Percentiles rank a stretch among this genome's conserved stretches.
These are phyloP conservation scores for Tricholoma flavovirens DNA, from an alignment of 768 basidiomycete genomes.

Conservation along the genomic window DNA sequence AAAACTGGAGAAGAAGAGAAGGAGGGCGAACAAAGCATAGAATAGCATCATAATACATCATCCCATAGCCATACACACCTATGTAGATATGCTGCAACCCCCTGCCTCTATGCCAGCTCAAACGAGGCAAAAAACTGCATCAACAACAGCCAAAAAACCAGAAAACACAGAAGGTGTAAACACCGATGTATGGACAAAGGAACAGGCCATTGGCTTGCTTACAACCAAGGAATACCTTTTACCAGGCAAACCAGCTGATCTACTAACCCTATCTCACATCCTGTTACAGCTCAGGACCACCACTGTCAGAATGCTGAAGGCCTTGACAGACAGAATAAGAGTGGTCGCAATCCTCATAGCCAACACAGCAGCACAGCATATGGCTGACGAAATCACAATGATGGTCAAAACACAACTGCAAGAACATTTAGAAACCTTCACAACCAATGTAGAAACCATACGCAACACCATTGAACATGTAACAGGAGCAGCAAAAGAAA, in stretches of 20 bases:
- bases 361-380: background rate
- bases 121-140: background rate
- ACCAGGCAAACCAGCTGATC: too few relatives aligned
- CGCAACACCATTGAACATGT: too few relatives aligned
- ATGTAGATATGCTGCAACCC: background rate
- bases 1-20: background rate
- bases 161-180: background rate
- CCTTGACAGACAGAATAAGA: background rate
- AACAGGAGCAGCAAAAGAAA: too few relatives aligned
- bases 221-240: background rate
- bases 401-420: too few relatives aligned
- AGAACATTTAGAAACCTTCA: too few relatives aligned
- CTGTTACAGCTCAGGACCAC: background rate
- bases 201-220: background rate
- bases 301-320: background rate
- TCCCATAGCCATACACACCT: background rate
- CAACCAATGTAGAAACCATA: too few relatives aligned
- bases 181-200: too few relatives aligned
- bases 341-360: too few relatives aligned
- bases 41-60: too few relatives aligned
- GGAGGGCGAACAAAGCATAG: too few relatives aligned
- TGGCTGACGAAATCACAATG: background rate
- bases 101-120: background rate
- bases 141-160: background rate
- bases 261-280: background rate